phyloP scores from a whole-genome alignment of 768 basidiomycete genomes.

The Pisolithus microcarpus region DNA sequence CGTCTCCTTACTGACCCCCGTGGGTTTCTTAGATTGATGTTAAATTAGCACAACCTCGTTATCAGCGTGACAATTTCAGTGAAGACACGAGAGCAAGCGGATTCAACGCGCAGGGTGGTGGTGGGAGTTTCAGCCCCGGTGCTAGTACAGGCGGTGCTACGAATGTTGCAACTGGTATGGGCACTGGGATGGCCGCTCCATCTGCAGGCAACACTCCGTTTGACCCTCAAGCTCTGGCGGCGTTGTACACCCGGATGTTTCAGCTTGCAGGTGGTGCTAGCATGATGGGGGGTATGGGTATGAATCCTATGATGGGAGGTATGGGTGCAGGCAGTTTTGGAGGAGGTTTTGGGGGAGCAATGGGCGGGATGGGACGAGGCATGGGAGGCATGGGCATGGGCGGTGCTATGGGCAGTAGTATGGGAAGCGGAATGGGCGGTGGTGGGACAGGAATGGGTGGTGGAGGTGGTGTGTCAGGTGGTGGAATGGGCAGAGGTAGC shows the following conservation, averaged over 20 bases:
- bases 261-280: constrained; percentile 62
- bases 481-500: constrained; percentile 35
- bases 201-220: constrained; percentile 57
- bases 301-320: constrained; percentile 30
- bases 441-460: constrained; percentile 28
- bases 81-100: constrained; percentile 30
- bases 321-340: constrained; percentile 27
- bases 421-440: constrained; percentile 29
- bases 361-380: constrained; percentile 29
- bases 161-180: constrained; percentile 15
- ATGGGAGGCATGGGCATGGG: constrained; percentile 38
- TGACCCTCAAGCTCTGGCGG: constrained; percentile 87
- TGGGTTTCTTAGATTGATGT: constrained; percentile 76
- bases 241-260: constrained; percentile 94
- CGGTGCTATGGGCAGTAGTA: constrained; percentile 22
- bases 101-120: constrained; percentile 29
- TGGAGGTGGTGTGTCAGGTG: constrained; percentile 36
- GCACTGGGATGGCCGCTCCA: constrained; percentile 14
- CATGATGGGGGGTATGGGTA: constrained; percentile 38
- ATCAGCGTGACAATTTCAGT: constrained; percentile 62
- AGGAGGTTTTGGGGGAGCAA: constrained; percentile 30
- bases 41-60: constrained; percentile 90
- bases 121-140: constrained; percentile 31
- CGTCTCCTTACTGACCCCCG: not conserved
- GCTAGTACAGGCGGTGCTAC: constrained; percentile 10